Evolutionary conservation across 345 rosid genomes (phyloP).

Genomic region (Hibiscus tridactylites): DNA sequence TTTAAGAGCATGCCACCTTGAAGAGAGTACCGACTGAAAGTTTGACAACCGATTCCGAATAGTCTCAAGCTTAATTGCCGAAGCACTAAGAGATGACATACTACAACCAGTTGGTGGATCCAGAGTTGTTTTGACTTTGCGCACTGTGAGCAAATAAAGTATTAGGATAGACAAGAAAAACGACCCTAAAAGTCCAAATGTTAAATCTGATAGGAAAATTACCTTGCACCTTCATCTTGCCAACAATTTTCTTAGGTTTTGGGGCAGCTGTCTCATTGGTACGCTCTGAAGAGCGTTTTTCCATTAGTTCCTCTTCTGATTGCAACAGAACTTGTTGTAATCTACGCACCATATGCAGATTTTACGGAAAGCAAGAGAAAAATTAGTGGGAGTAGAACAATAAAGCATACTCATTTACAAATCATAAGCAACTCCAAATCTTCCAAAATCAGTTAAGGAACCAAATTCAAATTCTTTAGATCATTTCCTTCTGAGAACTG

Average conservation of each 20-base stretch:
- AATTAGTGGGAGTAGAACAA: constrained; percentile 6
- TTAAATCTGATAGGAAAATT: constrained; percentile 10
- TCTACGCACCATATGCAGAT: constrained; percentile 27
- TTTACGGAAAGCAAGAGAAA: constrained; percentile 6
- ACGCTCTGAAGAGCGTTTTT: constrained; percentile 51
- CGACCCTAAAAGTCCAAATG: constrained; percentile 5
- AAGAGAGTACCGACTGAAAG: constrained; percentile 43
- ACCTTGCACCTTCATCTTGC: constrained; percentile 99
- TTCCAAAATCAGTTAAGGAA: not conserved
- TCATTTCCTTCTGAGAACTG: not conserved
- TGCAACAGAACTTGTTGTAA: constrained; percentile 72
- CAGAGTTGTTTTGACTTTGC: constrained; percentile 65
- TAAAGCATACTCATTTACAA: not conserved
- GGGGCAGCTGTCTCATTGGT: constrained; percentile 51
- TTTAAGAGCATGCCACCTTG: constrained; percentile 67
- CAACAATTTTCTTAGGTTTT: constrained; percentile 66
- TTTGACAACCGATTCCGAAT: constrained; percentile 53
- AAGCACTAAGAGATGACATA: constrained; percentile 57
- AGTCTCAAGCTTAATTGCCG: constrained; percentile 43
- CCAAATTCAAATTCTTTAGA: not conserved
- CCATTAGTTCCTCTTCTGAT: constrained; percentile 82
- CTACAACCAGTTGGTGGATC: constrained; percentile 83
- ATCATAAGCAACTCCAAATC: not conserved
- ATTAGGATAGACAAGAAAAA: constrained; percentile 13
- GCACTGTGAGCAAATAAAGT: constrained; percentile 41